Percentiles rank a stretch among this genome's conserved stretches.
These are phyloP conservation scores for Berberis thunbergii DNA, from an alignment of 164 flowering plant genomes.

Conservation along the genomic window DNA sequence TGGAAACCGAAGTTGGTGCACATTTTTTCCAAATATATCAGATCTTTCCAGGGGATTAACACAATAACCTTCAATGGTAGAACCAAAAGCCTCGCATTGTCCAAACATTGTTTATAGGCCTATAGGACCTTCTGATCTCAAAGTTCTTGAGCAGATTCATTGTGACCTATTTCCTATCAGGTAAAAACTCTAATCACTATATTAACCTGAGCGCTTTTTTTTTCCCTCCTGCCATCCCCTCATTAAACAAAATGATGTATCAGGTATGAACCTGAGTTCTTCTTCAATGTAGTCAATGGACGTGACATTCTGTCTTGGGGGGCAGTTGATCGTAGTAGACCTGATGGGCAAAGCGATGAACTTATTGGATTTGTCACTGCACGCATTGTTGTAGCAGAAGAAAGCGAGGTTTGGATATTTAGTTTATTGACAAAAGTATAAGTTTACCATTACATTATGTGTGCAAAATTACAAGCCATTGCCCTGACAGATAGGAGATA, in stretches of 20 bases:
- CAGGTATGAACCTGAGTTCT: conserved; percentile 94
- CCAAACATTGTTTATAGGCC: conserved; percentile 68
- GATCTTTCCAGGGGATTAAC: conserved; percentile 34
- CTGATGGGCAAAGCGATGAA: conserved; percentile 53
- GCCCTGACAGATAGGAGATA: conserved; percentile 60
- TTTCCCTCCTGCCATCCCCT: conserved; percentile 1
- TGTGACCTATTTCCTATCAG: conserved; percentile 81
- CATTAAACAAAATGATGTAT: conserved; percentile 5
- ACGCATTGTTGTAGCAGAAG: conserved; percentile 58
- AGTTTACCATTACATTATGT: background rate
- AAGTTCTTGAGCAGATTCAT: conserved; percentile 64
- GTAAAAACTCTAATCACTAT: conserved; percentile 22
- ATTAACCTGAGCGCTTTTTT: background rate
- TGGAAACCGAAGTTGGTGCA: conserved; percentile 27
- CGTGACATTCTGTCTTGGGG: conserved; percentile 89
- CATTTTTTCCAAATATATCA: conserved; percentile 19
- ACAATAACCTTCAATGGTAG: conserved; percentile 39
- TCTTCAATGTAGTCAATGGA: conserved; percentile 78
- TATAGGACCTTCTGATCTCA: conserved; percentile 65
- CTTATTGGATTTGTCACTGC: conserved; percentile 96
- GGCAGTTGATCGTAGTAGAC: conserved; percentile 77
- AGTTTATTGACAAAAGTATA: background rate
- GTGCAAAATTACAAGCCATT: background rate
- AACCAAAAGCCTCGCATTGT: conserved; percentile 25
- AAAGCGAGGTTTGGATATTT: conserved; percentile 64